Evolutionary conservation across 2,329 filamentous ascomycete species (phyloP).

Genomic region (Tolypocladium amazonense): DNA sequence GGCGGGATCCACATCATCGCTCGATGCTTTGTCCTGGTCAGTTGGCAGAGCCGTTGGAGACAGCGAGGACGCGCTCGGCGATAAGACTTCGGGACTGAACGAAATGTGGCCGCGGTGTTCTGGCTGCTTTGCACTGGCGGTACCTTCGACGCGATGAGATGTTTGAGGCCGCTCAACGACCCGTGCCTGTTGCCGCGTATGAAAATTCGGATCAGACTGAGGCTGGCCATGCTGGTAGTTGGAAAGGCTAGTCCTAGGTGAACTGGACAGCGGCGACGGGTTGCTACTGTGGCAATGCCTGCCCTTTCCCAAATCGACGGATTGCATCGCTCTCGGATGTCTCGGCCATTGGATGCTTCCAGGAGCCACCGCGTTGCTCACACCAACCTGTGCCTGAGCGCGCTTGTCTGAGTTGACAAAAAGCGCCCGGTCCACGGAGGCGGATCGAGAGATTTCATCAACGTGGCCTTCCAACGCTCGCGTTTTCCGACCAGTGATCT

Average conservation of each 20-base stretch:
- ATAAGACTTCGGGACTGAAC: not conserved
- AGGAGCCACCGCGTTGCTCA: constrained; percentile 51
- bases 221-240: constrained; percentile 33
- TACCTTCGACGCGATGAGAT: constrained; percentile 30
- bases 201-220: constrained; percentile 33
- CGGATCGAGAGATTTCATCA: constrained; percentile 43
- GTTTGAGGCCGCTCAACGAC: constrained; percentile 36
- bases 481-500: constrained; percentile 22
- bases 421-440: constrained; percentile 52
- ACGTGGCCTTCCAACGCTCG: constrained; percentile 24
- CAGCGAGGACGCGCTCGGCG: not conserved
- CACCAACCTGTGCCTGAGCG: constrained; percentile 49
- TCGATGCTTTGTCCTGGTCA: not conserved
- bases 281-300: constrained; percentile 17
- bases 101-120: not conserved
- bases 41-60: not conserved
- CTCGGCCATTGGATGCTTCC: constrained; percentile 44
- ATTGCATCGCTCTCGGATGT: constrained; percentile 35
- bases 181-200: constrained; percentile 12
- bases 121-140: constrained; percentile 2
- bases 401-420: constrained; percentile 54
- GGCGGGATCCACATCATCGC: constrained; percentile 12
- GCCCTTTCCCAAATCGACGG: constrained; percentile 26
- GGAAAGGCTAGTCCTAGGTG: constrained; percentile 18
- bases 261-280: constrained; percentile 28